Conservation (phyloP, 495 filamentous ascomycete species). For the Podospora pseudoanserina region DNA sequence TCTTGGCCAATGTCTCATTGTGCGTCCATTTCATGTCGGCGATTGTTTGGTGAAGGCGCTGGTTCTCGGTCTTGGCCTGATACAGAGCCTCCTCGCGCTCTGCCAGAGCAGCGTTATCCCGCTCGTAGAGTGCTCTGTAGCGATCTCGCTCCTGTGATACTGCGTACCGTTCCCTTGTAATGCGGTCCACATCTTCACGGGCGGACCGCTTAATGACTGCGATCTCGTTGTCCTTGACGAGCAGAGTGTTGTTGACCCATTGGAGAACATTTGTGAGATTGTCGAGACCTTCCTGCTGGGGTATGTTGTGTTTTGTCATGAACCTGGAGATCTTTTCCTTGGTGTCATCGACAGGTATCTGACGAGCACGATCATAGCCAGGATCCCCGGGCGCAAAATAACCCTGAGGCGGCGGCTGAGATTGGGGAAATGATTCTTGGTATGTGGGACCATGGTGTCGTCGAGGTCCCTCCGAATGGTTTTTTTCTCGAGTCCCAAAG, state of each 20-base stretch:
- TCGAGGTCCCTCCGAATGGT: too few relatives aligned
- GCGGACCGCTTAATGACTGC: not conserved
- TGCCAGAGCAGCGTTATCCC: not conserved
- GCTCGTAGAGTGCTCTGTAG: not conserved
- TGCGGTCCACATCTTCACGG: not conserved
- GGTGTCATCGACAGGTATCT: not conserved
- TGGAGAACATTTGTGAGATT: not conserved
- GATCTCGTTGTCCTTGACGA: not conserved
- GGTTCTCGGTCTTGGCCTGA: not conserved
- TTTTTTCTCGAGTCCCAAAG: too few relatives aligned
- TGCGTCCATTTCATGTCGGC: not conserved
- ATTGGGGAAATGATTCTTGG: not conserved
- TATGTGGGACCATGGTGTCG: too few relatives aligned
- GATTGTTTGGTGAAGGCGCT: not conserved
- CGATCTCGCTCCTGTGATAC: not conserved
- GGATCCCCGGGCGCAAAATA: not conserved
- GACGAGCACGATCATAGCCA: not conserved
- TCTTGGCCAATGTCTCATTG: not conserved
- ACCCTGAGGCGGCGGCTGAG: not conserved
- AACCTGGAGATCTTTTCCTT: not conserved
- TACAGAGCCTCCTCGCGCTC: not conserved
- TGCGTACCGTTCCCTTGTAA: not conserved
- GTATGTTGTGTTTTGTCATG: not conserved
- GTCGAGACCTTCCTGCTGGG: not conserved
- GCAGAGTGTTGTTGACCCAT: not conserved